Conservation (phyloP, 352 stramenopile species). For the Thraustochytrium sp. region DNA sequence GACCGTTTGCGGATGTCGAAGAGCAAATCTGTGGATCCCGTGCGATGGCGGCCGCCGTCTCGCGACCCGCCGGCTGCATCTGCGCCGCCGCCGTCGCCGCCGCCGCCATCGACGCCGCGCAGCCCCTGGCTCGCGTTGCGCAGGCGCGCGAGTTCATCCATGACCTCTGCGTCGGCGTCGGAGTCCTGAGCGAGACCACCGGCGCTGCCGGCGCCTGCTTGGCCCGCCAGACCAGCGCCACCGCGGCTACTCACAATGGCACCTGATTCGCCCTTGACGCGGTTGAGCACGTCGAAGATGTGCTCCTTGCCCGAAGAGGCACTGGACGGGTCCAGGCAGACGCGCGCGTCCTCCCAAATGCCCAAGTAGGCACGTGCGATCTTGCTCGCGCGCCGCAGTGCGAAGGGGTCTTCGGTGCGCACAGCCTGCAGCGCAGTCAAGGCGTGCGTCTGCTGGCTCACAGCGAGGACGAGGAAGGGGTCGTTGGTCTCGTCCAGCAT, state of each 20-base stretch:
- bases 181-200: background rate
- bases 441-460: conserved; percentile 6
- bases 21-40: conserved; percentile 23
- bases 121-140: too few relatives aligned
- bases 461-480: conserved; percentile 35
- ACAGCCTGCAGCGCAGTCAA: background rate
- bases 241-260: background rate
- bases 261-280: conserved; percentile 20
- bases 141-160: conserved; percentile 8
- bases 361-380: background rate
- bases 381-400: background rate
- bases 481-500: conserved; percentile 13
- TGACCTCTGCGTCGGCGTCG: background rate
- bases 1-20: conserved; percentile 44
- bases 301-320: conserved; percentile 34
- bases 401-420: background rate
- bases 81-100: background rate
- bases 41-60: background rate
- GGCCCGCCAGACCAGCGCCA: background rate
- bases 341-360: conserved; percentile 40
- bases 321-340: conserved; percentile 39
- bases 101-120: background rate
- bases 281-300: conserved; percentile 45
- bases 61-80: background rate
- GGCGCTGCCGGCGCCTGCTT: background rate